phyloP scores from a whole-genome alignment of 2,329 filamentous ascomycete genomes.

The Pseudogymnoascus destructans region DNA sequence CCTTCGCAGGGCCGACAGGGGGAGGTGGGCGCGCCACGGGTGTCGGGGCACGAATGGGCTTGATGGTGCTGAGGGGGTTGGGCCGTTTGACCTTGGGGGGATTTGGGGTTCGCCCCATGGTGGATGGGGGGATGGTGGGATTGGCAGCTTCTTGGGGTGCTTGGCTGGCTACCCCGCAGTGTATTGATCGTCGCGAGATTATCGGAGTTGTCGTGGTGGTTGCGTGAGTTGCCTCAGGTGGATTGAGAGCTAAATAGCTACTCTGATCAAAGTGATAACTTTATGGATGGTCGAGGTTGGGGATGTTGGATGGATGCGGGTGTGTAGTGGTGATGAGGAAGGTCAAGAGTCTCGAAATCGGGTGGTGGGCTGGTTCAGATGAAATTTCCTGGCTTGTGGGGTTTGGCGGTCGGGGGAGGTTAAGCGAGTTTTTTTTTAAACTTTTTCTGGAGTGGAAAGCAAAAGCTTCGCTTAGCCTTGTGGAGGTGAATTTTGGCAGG shows the following conservation, averaged over 20 bases:
- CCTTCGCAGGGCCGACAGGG: slow-evolving; percentile 11
- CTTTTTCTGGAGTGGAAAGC: not conserved
- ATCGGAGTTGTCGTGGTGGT: not conserved
- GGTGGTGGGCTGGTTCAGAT: slow-evolving; percentile 7
- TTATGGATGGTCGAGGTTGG: not conserved
- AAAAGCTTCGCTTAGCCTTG: not conserved
- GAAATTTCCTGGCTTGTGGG: slow-evolving; percentile 7
- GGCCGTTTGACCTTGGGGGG: slow-evolving; percentile 12
- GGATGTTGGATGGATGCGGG: not conserved
- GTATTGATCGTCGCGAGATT: not conserved
- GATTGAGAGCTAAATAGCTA: not conserved
- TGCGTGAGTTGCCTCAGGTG: not conserved
- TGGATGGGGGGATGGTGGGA: not conserved
- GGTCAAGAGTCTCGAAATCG: slow-evolving; percentile 1
- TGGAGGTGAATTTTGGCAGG: not conserved
- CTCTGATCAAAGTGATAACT: slow-evolving; percentile 4
- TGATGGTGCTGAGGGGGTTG: slow-evolving; percentile 18
- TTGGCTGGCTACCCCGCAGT: not conserved
- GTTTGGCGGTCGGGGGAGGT: slow-evolving; percentile 3
- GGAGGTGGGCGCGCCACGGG: slow-evolving; percentile 16
- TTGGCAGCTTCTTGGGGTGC: not conserved
- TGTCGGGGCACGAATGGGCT: slow-evolving; percentile 17
- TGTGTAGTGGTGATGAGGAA: not conserved
- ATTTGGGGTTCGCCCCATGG: slow-evolving; percentile 9
- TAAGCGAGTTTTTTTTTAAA: slow-evolving; percentile 1